Conservation (phyloP, 257 asterid genomes). For the Ilex aquifolium region DNA sequence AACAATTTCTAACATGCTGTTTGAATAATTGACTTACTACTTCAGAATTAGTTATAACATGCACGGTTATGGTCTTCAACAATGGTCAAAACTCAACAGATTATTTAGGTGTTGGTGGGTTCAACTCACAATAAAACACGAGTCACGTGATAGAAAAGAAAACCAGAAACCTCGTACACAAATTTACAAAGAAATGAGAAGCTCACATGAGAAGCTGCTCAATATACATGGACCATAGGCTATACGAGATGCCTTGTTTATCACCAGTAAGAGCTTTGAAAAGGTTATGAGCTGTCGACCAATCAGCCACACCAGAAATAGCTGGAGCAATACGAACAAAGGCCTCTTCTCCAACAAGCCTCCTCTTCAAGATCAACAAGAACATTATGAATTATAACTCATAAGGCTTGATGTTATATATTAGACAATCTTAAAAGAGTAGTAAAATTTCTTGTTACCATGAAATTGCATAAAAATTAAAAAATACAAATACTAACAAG, state of each 20-base stretch:
- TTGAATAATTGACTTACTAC: neutral
- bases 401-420: neutral
- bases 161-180: slow-evolving; percentile 2
- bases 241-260: slow-evolving; percentile 63
- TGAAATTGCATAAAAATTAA: too few relatives aligned
- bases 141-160: neutral
- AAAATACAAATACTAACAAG: too few relatives aligned
- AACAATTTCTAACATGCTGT: too few relatives aligned
- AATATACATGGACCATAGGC: slow-evolving; percentile 70
- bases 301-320: slow-evolving; percentile 90
- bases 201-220: slow-evolving; percentile 86
- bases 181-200: slow-evolving; percentile 8
- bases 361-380: slow-evolving; percentile 42
- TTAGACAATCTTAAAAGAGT: too few relatives aligned
- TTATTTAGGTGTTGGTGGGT: neutral
- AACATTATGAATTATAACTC: neutral
- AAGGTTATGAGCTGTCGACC: slow-evolving; percentile 81
- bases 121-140: neutral
- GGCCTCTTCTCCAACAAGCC: slow-evolving; percentile 87
- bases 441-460: too few relatives aligned
- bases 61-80: neutral
- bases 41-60: neutral
- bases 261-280: slow-evolving; percentile 88
- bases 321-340: slow-evolving; percentile 96
- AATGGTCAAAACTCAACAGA: neutral